Evolutionary conservation across 2,329 filamentous ascomycete species (phyloP), one percentile per base, ranked within the genome.

Genomic region (Calonectria pseudoreteaudii): DNA sequence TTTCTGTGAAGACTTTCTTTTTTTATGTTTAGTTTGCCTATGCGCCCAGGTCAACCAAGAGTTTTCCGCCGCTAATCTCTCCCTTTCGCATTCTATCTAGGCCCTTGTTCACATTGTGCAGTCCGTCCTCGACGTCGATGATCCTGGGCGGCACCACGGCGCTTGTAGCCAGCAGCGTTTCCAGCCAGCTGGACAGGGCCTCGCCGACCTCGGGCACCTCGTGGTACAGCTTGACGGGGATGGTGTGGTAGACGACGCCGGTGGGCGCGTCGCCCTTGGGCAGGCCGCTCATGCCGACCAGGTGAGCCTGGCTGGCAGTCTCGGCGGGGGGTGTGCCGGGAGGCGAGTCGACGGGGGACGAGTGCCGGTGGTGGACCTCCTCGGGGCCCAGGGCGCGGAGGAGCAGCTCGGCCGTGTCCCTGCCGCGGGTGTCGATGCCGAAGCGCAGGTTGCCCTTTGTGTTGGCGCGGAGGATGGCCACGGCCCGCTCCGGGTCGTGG

Each of bases 161-260:
- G 0, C 87, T 86, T 0, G 87, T 84, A 11, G 88, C 85, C 9
- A 95, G 82, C n/a, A 95, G 82, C 30, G 87, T 85, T 81, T 95
- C 93, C 31, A 95, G 84, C 94, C 94, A 95, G 1, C 85, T 81
- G 16, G 91, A 91, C 68, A 95, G 81, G 0, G 87, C 87, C 75
- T 92, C 89, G 0, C 94, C 94, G 0, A 95, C 86, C 2, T 87
- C 86, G 0, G 91, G 89, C 0, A 92, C 88, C 72, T 93, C 91
- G 80, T 96, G 94, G 79, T 94, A 95, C 5, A 94, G 80, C 82
- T 95, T 95, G 74, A 96, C 94, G 0, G 94, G 94, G 0, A 95
- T 92, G 0, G 87, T 90, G 79, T 95, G 93, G 71, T 91, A 88
- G 8, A 86, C 81, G 0, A 91, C 86, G 0, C 87, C 87, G 0